Base-by-base conservation (phyloP, 2,329 filamentous ascomycete genomes). In the Fusarium nodosum region DNA sequence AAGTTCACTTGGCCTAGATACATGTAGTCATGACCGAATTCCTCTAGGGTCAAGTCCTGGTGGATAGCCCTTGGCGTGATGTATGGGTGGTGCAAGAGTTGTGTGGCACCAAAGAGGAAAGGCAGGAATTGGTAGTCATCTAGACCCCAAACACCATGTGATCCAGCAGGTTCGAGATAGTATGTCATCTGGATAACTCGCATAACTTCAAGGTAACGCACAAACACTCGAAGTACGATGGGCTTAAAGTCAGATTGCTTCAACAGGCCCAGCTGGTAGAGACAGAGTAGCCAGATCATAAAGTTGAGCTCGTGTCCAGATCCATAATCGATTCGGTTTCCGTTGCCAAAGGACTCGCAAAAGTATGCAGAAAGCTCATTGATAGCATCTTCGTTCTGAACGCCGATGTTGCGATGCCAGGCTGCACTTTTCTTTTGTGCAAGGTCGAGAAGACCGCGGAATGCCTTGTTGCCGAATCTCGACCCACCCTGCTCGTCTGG, bases 221-320 rank as follows among this genome's bases (percentile, higher is more conserved):
- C 85, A 77, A 98, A 97, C 57, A 97, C 88, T 59, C 87, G 84
- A 47, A 98, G 87, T 3, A 93, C 89, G 26, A 98, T 78, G 6
- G 90, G 82, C 33, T 88, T 87, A 79, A 97, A 97, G 72, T 94
- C 91, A 13, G 84, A 73, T 7, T 79, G 78, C 1, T 86, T 81
- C 36, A 98, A 78, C 22, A 93, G 79, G 13, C 84, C 83, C 18
- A 97, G 85, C 76, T 95, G 92, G 78, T 96, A 93, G 1, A 99
- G 89, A 76, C 93, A 97, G n/a, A 99, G 87, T 36, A 98, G 87
- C 94, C 95, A 99, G 77, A 97, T 91, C 79, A 95, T 86, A 81
- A 99, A 98, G 83, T 99, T 98, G 66, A 99, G 87, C 82, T 99
- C 96, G 79, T 99, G 96, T 4, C 96, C 96, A 1, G 94, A 97